Conservation (phyloP, 192 early-diverging fungal species). For the Diversispora epigaea region DNA sequence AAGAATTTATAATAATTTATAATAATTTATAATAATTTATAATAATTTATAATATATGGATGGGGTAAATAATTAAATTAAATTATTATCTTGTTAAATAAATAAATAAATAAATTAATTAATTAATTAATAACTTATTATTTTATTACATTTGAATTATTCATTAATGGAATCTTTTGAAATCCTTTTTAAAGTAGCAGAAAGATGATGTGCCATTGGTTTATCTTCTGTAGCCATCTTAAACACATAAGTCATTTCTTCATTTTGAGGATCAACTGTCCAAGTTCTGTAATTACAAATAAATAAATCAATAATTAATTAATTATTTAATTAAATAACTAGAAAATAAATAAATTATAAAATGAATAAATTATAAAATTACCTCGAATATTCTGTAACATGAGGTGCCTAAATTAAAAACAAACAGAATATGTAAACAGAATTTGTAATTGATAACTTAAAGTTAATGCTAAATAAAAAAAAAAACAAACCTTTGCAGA, state of each 20-base stretch:
- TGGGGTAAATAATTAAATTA: too few species aligned
- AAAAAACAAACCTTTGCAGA: neutral
- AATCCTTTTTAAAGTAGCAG: slow-evolving; percentile 3
- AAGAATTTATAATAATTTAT: too few species aligned
- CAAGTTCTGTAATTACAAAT: neutral
- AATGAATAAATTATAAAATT: neutral
- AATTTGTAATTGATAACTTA: neutral
- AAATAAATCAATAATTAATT: neutral
- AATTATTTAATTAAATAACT: too few species aligned
- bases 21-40: too few species aligned
- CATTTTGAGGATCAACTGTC: neutral
- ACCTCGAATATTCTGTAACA: slow-evolving; percentile 1
- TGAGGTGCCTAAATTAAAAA: slow-evolving; percentile 14
- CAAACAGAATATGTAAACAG: neutral
- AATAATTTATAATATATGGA: too few species aligned
- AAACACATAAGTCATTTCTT: slow-evolving; percentile 9
- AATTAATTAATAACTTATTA: too few species aligned
- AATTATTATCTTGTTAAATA: too few species aligned
- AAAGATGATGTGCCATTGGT: slow-evolving; percentile 14
- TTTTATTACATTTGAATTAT: too few species aligned
- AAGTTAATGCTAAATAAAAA: neutral
- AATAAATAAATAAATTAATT: too few species aligned
- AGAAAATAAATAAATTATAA: neutral
- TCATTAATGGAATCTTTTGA: neutral
- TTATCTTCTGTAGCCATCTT: slow-evolving; percentile 7